Conservation (phyloP, 257 asterid species). For the Striga asiatica region DNA sequence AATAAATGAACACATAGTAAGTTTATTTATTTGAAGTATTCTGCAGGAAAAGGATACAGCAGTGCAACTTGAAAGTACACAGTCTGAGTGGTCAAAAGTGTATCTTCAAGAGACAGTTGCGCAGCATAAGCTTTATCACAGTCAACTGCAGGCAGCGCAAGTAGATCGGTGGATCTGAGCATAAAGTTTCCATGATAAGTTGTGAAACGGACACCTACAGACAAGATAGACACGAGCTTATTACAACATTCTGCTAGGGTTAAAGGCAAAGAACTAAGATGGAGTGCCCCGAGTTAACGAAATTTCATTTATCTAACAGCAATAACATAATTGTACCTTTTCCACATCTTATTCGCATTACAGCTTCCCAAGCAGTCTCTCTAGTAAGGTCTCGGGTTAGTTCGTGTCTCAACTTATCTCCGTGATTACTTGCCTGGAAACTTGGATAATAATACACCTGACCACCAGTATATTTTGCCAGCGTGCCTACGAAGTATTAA, state of each 20-base stretch:
- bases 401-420: constrained; percentile 77
- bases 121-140: constrained; percentile 98
- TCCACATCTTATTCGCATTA: constrained; percentile 98
- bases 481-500: constrained; percentile 48
- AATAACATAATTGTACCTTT: constrained; percentile 46
- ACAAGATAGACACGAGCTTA: constrained; percentile 15
- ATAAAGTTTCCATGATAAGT: constrained; percentile 97
- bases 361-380: constrained; percentile 99
- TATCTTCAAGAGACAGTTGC: constrained; percentile 88
- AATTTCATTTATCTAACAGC: constrained; percentile 7
- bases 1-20: neutral
- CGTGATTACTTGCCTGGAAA: constrained; percentile 57
- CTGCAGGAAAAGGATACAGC: constrained; percentile 69
- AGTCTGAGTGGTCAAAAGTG: constrained; percentile 67
- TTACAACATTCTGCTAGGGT: constrained; percentile 11
- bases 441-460: constrained; percentile 91
- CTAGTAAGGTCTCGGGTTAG: constrained; percentile 87
- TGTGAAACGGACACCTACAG: constrained; percentile 86
- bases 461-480: constrained; percentile 97
- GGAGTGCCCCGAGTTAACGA: constrained; percentile 8
- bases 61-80: constrained; percentile 93
- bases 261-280: neutral
- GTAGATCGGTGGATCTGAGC: constrained; percentile 91
- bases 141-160: constrained; percentile 97
- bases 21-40: constrained; percentile 7